Evolutionary conservation across 1,139 yeast genomes (phyloP).

Genomic region (Hansenula lynferdii): DNA sequence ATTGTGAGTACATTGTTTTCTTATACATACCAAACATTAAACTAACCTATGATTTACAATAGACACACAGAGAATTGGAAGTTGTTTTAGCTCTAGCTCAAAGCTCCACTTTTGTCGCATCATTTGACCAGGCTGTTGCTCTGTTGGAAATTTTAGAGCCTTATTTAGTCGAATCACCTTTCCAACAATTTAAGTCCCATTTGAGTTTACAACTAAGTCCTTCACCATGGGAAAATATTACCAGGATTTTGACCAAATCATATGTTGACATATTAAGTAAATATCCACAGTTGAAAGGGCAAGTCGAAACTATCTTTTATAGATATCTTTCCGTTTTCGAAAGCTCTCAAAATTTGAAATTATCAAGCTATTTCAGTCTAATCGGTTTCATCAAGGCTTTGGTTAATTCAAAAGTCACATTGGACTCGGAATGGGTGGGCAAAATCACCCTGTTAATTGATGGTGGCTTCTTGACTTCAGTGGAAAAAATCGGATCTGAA

Average conservation of each 20-base stretch:
- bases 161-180: constrained; percentile 57
- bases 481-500: constrained; percentile 13
- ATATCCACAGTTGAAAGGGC: constrained; percentile 25
- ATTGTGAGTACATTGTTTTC: constrained; percentile 7
- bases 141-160: constrained; percentile 49
- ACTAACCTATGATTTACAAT: not conserved
- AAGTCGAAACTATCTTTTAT: constrained; percentile 20
- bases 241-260: constrained; percentile 29
- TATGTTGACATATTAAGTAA: constrained; percentile 27
- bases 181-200: constrained; percentile 45
- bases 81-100: constrained; percentile 63
- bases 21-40: not conserved
- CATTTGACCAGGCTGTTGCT: constrained; percentile 42
- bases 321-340: constrained; percentile 25
- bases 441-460: constrained; percentile 10
- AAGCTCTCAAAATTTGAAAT: constrained; percentile 12
- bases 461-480: constrained; percentile 11
- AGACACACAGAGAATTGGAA: constrained; percentile 54
- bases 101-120: constrained; percentile 40
- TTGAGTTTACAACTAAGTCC: constrained; percentile 37
- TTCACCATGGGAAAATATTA: constrained; percentile 40
- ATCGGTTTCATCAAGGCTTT: constrained; percentile 21
- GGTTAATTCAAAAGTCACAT: constrained; percentile 4
- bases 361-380: constrained; percentile 24
- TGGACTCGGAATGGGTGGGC: not conserved